Conservation (phyloP, 2,329 filamentous ascomycete genomes). For the Beauveria rudraprayagi region DNA sequence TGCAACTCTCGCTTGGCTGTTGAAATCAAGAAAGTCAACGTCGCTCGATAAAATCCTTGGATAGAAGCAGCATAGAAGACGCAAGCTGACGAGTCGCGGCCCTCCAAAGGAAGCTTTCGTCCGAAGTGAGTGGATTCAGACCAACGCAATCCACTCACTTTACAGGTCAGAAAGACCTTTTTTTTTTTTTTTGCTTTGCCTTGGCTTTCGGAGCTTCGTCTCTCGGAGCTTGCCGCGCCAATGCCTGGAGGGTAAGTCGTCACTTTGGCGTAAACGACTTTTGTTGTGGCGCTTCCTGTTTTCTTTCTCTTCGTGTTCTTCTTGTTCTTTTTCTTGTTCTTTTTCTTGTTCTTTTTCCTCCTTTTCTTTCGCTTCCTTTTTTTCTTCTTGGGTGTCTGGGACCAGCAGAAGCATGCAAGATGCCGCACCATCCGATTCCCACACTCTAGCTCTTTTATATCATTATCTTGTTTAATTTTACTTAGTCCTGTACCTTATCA, state of each 20-base stretch:
- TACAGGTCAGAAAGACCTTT: background rate
- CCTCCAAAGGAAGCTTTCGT: background rate
- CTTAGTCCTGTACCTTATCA: no score
- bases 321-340: background rate
- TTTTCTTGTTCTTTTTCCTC: no score
- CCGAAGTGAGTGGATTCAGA: background rate
- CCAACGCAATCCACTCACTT: background rate
- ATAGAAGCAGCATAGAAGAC: background rate
- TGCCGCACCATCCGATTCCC: no score
- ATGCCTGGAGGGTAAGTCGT: background rate
- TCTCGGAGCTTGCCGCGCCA: background rate
- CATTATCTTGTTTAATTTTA: no score
- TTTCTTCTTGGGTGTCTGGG: no score
- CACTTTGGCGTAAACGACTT: conserved; percentile 6
- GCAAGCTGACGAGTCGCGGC: background rate
- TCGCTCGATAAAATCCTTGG: background rate
- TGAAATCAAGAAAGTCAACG: background rate
- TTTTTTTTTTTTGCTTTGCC: background rate
- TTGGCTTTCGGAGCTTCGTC: background rate
- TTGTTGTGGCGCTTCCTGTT: background rate
- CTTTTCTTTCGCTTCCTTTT: no score
- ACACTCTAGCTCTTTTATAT: no score
- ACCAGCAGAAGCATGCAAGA: no score
- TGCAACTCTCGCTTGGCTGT: no score
- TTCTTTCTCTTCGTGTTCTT: background rate